Evolutionary conservation across 2,329 filamentous ascomycete species (phyloP).

Genomic region (Monosporascus sp.): DNA sequence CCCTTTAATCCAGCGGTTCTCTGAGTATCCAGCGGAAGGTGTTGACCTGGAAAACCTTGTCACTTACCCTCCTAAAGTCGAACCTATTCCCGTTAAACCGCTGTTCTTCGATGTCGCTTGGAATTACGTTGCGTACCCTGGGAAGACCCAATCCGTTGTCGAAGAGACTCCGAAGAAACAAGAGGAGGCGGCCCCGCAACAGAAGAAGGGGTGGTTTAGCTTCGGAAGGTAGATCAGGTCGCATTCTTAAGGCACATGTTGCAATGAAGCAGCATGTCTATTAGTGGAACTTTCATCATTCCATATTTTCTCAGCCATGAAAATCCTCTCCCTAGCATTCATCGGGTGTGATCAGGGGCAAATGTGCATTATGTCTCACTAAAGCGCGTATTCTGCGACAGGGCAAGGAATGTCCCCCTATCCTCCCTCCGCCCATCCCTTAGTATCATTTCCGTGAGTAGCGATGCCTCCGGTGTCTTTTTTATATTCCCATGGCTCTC

Average conservation of each 20-base stretch:
- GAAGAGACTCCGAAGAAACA: slow-evolving; percentile 24
- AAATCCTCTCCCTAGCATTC: no score
- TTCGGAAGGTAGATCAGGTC: slow-evolving; percentile 47
- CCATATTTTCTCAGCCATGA: no score
- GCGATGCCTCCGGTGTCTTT: not conserved
- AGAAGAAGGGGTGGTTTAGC: slow-evolving; percentile 73
- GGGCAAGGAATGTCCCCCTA: not conserved
- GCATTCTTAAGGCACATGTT: not conserved
- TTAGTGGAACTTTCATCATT: no score
- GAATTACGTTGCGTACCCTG: slow-evolving; percentile 94
- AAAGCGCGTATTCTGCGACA: slow-evolving; percentile 13
- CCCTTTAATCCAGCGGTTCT: slow-evolving; percentile 69
- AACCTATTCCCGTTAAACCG: slow-evolving; percentile 84
- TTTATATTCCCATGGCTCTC: not conserved
- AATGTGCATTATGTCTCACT: slow-evolving; percentile 10
- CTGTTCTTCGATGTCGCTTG: slow-evolving; percentile 94
- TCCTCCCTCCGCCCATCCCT: slow-evolving; percentile 10
- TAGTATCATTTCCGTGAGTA: not conserved
- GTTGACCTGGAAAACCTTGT: slow-evolving; percentile 78
- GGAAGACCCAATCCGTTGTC: slow-evolving; percentile 37
- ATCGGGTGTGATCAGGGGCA: not conserved
- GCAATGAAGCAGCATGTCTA: not conserved
- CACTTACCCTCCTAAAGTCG: slow-evolving; percentile 76
- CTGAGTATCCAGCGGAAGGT: slow-evolving; percentile 65
- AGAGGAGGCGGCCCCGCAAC: slow-evolving; percentile 34